phyloP scores from a whole-genome alignment of 371 early-diverging fungal species.

The Pancytospora philotis region DNA sequence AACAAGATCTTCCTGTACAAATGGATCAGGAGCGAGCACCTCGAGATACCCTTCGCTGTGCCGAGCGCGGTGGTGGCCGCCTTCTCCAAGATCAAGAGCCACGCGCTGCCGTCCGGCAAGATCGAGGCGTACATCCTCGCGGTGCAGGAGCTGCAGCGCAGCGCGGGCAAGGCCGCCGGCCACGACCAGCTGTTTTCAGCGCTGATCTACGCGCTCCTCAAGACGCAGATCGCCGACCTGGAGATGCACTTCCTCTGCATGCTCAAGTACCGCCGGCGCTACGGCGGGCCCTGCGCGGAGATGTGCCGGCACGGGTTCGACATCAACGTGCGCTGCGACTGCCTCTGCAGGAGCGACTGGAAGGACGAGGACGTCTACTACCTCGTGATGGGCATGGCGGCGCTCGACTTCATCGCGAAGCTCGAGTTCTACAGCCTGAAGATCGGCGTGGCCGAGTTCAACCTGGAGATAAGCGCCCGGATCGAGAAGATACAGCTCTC shows the following conservation, averaged over 20 bases:
- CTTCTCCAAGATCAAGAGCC: constrained; percentile 5
- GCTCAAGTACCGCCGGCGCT: constrained; percentile 19
- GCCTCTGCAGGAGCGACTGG: not conserved
- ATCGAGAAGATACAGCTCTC: constrained; percentile 13
- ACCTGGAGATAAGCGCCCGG: constrained; percentile 17
- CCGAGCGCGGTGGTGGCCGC: not conserved
- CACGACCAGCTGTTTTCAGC: constrained; percentile 14
- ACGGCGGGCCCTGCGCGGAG: not conserved
- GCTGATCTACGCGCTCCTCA: constrained; percentile 33
- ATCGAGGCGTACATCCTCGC: constrained; percentile 17
- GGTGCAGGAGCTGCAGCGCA: constrained; percentile 7
- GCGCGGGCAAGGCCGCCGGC: constrained; percentile 3
- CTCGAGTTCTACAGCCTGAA: constrained; percentile 48
- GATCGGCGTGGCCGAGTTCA: constrained; percentile 35
- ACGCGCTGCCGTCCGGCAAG: constrained; percentile 26
- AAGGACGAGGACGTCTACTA: constrained; percentile 37
- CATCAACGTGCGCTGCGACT: constrained; percentile 25
- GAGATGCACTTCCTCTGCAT: constrained; percentile 25
- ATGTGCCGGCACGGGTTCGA: constrained; percentile 28
- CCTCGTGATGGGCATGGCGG: constrained; percentile 26
- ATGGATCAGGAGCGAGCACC: constrained; percentile 27
- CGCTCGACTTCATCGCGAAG: constrained; percentile 39
- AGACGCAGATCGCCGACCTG: constrained; percentile 23
- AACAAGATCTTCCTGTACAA: constrained; percentile 31
- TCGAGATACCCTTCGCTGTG: constrained; percentile 3